Evolutionary conservation across 2,329 filamentous ascomycete species (phyloP).

Genomic region (Saccharata proteae): DNA sequence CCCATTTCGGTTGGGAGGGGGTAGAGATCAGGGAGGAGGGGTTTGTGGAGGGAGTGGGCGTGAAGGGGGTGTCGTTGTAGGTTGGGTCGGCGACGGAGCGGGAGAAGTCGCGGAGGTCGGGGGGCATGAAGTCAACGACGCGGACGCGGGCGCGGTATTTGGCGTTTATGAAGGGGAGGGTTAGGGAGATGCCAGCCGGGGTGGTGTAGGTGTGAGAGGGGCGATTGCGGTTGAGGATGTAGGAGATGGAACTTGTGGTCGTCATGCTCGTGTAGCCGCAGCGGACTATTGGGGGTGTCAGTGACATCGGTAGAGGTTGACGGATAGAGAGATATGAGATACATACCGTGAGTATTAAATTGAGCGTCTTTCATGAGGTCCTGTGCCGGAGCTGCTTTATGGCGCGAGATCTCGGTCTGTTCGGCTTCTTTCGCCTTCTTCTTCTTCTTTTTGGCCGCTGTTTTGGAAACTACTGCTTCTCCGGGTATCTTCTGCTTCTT

Average conservation of each 20-base stretch:
- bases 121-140: slow-evolving; percentile 72
- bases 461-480: no score
- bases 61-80: slow-evolving; percentile 30
- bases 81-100: slow-evolving; percentile 25
- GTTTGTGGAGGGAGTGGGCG: slow-evolving; percentile 25
- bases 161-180: slow-evolving; percentile 60
- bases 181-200: slow-evolving; percentile 26
- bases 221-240: slow-evolving; percentile 39
- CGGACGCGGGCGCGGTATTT: slow-evolving; percentile 59
- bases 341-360: slow-evolving; percentile 33
- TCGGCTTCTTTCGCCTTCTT: slow-evolving; percentile 20
- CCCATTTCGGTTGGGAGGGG: slow-evolving; percentile 40
- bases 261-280: background rate
- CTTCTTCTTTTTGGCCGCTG: slow-evolving; percentile 20
- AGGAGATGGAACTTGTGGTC: slow-evolving; percentile 16
- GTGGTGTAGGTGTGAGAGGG: slow-evolving; percentile 24
- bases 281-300: background rate
- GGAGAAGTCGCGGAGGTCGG: slow-evolving; percentile 59
- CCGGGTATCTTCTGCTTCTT: no score
- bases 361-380: background rate
- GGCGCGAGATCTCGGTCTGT: slow-evolving; percentile 5
- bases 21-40: slow-evolving; percentile 17
- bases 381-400: slow-evolving; percentile 4
- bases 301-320: background rate
- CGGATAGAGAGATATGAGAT: background rate